phyloP scores from a whole-genome alignment of 164 flowering plant species.

The Sedum album region DNA sequence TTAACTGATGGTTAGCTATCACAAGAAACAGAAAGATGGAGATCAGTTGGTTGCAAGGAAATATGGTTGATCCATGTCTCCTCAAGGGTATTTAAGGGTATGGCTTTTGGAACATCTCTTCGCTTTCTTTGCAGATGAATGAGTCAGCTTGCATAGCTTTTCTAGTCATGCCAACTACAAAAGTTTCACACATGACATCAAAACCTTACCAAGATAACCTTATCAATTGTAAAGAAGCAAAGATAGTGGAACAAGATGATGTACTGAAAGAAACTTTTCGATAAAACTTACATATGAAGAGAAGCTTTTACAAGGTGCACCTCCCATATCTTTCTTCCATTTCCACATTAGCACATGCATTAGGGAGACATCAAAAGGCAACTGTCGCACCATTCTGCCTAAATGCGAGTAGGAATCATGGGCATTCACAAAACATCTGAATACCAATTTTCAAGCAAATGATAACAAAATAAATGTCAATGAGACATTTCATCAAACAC shows the following conservation, averaged over 20 bases:
- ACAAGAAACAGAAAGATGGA: neutral
- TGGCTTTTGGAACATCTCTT: neutral
- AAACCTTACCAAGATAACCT: neutral
- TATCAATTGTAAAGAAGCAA: neutral
- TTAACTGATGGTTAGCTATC: neutral
- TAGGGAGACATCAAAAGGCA: neutral
- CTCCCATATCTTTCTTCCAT: neutral
- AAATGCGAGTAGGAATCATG: neutral
- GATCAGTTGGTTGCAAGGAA: neutral
- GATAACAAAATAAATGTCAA: too few relatives aligned
- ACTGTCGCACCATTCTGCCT: neutral
- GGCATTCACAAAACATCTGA: too few relatives aligned
- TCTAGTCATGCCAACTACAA: conserved; percentile 1
- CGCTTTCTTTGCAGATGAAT: neutral
- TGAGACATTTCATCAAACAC: too few relatives aligned
- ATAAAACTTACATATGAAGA: conserved; percentile 5
- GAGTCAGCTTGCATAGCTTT: conserved; percentile 5
- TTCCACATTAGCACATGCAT: neutral
- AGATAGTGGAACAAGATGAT: neutral
- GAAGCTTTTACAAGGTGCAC: neutral
- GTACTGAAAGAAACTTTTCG: neutral
- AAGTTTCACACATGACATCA: neutral
- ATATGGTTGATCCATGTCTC: neutral
- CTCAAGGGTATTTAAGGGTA: neutral
- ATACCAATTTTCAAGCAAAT: too few relatives aligned